Conservation (phyloP, 192 early-diverging fungal species). For the Jimgerdemannia flammicorona region DNA sequence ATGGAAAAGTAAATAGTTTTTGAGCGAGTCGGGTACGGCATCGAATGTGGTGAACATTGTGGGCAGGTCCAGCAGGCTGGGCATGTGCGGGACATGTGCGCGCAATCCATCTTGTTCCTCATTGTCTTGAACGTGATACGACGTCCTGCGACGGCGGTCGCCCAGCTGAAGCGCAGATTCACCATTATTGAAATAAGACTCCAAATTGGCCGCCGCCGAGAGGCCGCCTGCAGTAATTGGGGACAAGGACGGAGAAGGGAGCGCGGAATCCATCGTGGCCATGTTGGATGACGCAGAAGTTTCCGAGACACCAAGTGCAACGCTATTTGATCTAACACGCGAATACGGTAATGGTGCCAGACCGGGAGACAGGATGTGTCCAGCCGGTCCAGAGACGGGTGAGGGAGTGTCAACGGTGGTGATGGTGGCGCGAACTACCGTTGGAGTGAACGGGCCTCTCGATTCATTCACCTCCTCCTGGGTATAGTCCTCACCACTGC, state of each 20-base stretch:
- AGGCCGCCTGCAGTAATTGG: slow-evolving; percentile 24
- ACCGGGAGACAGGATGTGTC: not conserved
- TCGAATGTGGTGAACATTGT: slow-evolving; percentile 76
- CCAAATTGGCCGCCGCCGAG: slow-evolving; percentile 4
- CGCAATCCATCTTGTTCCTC: slow-evolving; percentile 26
- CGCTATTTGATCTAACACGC: slow-evolving; percentile 8
- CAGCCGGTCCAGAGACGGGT: not conserved
- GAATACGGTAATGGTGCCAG: slow-evolving; percentile 3
- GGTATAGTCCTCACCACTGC: not conserved
- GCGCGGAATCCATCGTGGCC: slow-evolving; percentile 19
- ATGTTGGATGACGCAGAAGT: slow-evolving; percentile 10
- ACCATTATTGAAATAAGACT: slow-evolving; percentile 12
- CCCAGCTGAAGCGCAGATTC: slow-evolving; percentile 12
- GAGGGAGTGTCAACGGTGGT: not conserved
- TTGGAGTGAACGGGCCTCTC: not conserved
- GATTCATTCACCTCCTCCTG: not conserved
- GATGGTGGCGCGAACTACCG: not conserved
- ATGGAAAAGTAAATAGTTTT: slow-evolving; percentile 88
- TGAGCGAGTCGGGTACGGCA: slow-evolving; percentile 65
- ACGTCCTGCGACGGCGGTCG: slow-evolving; percentile 23
- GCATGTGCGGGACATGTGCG: slow-evolving; percentile 19
- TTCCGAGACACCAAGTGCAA: slow-evolving; percentile 4
- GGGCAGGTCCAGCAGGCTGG: slow-evolving; percentile 36
- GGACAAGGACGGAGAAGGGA: slow-evolving; percentile 50
- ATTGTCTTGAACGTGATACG: slow-evolving; percentile 20